Base-by-base conservation (phyloP, 75 land plant species). In the Cupressus sempervirens region DNA sequence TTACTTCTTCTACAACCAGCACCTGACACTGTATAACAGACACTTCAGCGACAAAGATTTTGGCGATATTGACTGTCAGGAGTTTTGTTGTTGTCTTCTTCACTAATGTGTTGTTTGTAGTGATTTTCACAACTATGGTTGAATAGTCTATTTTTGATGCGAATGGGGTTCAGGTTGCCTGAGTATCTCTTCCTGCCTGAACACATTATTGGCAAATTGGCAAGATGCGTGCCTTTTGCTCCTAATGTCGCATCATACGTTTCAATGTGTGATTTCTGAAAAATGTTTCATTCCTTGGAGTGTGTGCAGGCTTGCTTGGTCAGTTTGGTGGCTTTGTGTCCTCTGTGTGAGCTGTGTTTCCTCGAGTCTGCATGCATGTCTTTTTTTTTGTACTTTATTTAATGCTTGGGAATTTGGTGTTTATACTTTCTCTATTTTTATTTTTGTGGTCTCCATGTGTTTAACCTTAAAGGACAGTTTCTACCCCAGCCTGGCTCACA, bases 181-280 rank as follows among this genome's bases (percentile, higher is more conserved):
- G 94, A 94, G 89, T 93, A 94, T 84, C 88, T 93, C 30, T 93
- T 94, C 75, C 82, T 93, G 26, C 92, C 93, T 48, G 96, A 94
- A 18, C 92, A 91, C 67, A 68, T 48, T 46, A 43, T 46, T 7
- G 56, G 56, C 3, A 26, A 26, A 56, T 4, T 16, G 6, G 53
- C 79, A 0, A 92, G 91, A 7, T 89, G 91, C 83, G 50, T 92
- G 53, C 89, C 94, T 20, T 93, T 95, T 89, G 58, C 88, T 62
- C 86, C 86, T 32, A 86, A 87, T 10, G 88, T 83, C 1, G 87
- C 86, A 1, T 34, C 88, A 0, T 90, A 89, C 41, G 92, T 93
- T 13, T 89, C 76, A 87, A n/a, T 8, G 23, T 5, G 65, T 6
- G 26, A 20, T 58, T 34, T 38, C 56, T 48, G 40, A 50, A 35